Percentiles rank a stretch among this genome's conserved stretches.
Evolutionary conservation across 495 filamentous ascomycete species (phyloP).

Genomic region (Penicillium psychrofluorescens): DNA sequence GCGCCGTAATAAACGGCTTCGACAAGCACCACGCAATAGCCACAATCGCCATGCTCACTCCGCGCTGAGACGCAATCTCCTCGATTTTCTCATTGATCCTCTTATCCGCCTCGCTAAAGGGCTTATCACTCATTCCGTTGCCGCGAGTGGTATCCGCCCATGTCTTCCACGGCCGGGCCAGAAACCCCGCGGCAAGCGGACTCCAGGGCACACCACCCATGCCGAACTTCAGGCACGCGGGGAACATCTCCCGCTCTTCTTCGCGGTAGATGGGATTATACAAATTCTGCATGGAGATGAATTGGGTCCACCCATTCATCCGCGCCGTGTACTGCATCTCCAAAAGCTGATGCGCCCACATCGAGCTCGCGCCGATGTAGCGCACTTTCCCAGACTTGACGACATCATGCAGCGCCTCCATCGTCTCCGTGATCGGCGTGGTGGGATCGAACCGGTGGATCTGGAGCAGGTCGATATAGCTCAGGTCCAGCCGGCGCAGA

Average conservation of each 20-base stretch:
- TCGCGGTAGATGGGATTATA: slow-evolving; percentile 69
- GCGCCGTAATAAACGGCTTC: slow-evolving; percentile 39
- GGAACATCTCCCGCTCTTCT: slow-evolving; percentile 72
- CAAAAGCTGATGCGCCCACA: slow-evolving; percentile 63
- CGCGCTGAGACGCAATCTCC: slow-evolving; percentile 52
- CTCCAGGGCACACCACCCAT: slow-evolving; percentile 54
- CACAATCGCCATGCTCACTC: slow-evolving; percentile 53
- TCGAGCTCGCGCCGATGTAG: slow-evolving; percentile 65
- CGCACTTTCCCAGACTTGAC: slow-evolving; percentile 56
- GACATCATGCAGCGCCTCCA: slow-evolving; percentile 65
- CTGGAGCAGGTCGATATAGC: slow-evolving; percentile 68
- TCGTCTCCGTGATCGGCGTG: slow-evolving; percentile 60
- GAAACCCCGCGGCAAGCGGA: slow-evolving; percentile 41
- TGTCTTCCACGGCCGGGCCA: slow-evolving; percentile 21
- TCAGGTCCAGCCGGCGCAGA: slow-evolving; percentile 54
- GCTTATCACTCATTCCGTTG: neutral
- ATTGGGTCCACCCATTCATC: slow-evolving; percentile 63
- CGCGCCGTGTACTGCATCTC: slow-evolving; percentile 56
- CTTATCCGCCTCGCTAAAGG: slow-evolving; percentile 22
- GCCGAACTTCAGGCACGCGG: slow-evolving; percentile 57
- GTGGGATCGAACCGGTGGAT: slow-evolving; percentile 55
- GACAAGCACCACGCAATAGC: slow-evolving; percentile 59
- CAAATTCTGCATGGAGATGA: slow-evolving; percentile 69
- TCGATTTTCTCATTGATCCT: slow-evolving; percentile 51
- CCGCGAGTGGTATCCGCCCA: slow-evolving; percentile 12